Evolutionary conservation across 2,329 filamentous ascomycete genomes (phyloP).

Genomic region (Dactylonectria estremocensis): DNA sequence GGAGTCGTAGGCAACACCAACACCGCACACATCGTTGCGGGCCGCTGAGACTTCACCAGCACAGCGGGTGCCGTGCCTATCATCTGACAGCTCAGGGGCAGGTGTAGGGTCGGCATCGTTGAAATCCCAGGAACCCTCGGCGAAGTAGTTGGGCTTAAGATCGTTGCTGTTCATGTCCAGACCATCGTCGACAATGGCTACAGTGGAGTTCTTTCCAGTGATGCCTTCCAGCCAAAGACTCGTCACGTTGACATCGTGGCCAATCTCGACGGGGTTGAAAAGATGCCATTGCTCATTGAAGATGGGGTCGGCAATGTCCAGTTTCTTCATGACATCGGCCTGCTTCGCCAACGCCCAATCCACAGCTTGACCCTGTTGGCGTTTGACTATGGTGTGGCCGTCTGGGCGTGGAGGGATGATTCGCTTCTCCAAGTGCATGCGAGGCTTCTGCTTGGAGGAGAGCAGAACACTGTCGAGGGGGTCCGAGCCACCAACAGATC

Average conservation of each 20-base stretch:
- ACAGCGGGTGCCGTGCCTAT: conserved; percentile 93
- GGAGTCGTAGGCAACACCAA: conserved; percentile 95
- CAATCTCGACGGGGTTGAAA: conserved; percentile 83
- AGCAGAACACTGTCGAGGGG: conserved; percentile 82
- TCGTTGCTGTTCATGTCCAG: conserved; percentile 97
- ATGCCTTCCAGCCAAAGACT: conserved; percentile 92
- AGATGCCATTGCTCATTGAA: conserved; percentile 98
- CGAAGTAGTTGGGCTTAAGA: conserved; percentile 93
- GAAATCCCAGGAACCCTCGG: conserved; percentile 94
- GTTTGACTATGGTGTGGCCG: conserved; percentile 39
- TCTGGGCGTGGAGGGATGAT: conserved; percentile 59
- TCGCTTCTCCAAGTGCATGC: conserved; percentile 68
- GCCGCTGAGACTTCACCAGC: conserved; percentile 94
- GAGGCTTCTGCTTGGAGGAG: conserved; percentile 79
- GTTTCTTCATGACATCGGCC: conserved; percentile 70
- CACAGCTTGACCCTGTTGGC: conserved; percentile 29
- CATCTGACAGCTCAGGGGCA: conserved; percentile 85
- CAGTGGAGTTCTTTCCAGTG: conserved; percentile 89
- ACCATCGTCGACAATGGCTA: conserved; percentile 96
- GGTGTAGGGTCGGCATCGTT: conserved; percentile 88
- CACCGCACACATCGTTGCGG: conserved; percentile 92
- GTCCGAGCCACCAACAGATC: conserved; percentile 67
- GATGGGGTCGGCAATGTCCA: conserved; percentile 91
- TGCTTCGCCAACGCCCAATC: conserved; percentile 70
- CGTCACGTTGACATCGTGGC: conserved; percentile 97